These are phyloP conservation scores for Talaromyces verruculosus DNA, from an alignment of 2,329 filamentous ascomycete genomes.

Conservation along the genomic window DNA sequence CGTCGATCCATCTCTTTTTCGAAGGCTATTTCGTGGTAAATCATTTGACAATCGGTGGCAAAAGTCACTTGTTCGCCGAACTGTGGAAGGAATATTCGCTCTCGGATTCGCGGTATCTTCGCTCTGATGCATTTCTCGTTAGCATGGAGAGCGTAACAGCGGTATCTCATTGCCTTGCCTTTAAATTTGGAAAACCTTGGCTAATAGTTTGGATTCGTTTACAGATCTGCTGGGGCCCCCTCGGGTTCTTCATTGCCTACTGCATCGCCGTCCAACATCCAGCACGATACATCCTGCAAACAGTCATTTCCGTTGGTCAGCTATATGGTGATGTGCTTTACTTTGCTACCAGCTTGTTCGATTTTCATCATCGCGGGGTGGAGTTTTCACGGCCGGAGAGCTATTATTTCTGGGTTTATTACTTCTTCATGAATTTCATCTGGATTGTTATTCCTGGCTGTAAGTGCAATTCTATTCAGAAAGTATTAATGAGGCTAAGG, in stretches of 20 bases:
- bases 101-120: constrained; percentile 84
- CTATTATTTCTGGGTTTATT: not conserved
- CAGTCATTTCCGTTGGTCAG: not conserved
- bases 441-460: not conserved
- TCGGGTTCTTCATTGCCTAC: not conserved
- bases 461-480: not conserved
- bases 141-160: constrained; percentile 80
- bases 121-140: constrained; percentile 75
- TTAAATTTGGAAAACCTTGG: not conserved
- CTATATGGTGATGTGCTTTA: not conserved
- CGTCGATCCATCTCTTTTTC: not conserved
- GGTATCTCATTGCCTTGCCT: not conserved
- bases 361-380: not conserved
- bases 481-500: too few relatives aligned
- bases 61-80: constrained; percentile 66
- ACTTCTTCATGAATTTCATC: not conserved
- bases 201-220: not conserved
- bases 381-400: not conserved
- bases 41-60: constrained; percentile 1
- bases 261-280: not conserved
- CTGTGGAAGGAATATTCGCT: constrained; percentile 91
- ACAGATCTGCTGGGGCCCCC: not conserved
- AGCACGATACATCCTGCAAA: not conserved
- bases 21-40: not conserved
- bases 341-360: not conserved